Evolutionary conservation across 1,284 basidiomycete genomes (phyloP), one percentile per base, ranked within the genome.

Genomic region (Stygiomarasmius scandens): DNA sequence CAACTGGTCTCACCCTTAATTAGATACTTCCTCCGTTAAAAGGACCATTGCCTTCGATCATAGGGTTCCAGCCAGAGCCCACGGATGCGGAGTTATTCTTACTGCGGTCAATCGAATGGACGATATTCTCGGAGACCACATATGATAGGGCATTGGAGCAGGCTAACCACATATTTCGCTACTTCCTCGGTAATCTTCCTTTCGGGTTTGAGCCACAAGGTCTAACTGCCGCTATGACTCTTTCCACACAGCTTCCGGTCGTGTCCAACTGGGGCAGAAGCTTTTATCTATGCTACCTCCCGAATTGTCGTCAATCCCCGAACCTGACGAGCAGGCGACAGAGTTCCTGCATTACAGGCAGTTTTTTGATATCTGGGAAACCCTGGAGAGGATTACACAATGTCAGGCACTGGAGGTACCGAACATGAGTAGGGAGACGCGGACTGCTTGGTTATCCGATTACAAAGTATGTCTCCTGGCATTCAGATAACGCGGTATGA

Each of bases 61-160:
- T 83, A 29, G 73, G 74, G 1, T 61, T 81, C 27, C 84, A 84
- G 61, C 74, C 78, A 27, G 73, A 78, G 0, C 75, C 84, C 0
- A 80, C 76, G 1, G 82, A 85, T 12, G 71, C 73, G 0, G 92
- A 96, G 68, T 71, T 79, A 43, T 74, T 90, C 49, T 78, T 99
- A 9, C 81, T 98, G 51, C 84, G 94, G 9, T 91, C 92, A 0
- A 88, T 98, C 57, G 96, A 98, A 68, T 99, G 96, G 96, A 92
- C 96, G 47, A 92, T 86, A 0, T 92, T 94, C 70, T 77, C 84
- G 61, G 83, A 86, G 43, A 75, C 81, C 19, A 96, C 93, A 1
- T 86, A 88, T 61, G 74, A 78, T n/a, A 87, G 87, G 16, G 94
- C 94, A 0, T 75, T 97, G 2, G 83, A 90, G 66, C 92, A 95